Conservation (phyloP, 1,284 basidiomycete genomes). For the Sphagnurus paluster region DNA sequence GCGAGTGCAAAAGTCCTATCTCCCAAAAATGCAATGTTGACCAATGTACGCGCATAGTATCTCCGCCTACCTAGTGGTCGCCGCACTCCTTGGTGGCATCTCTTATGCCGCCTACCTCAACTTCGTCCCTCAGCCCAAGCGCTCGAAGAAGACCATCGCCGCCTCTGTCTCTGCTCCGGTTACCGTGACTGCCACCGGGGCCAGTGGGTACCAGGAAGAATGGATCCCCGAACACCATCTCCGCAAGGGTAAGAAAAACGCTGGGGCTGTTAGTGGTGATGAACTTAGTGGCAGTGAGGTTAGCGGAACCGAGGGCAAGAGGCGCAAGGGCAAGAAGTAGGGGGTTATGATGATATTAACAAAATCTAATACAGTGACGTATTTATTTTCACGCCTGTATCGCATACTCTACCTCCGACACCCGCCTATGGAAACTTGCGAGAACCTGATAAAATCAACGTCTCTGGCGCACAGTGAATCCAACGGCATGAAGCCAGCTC, state of each 20-base stretch:
- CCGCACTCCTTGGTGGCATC: constrained; percentile 62
- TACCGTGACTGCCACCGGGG: constrained; percentile 65
- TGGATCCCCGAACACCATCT: constrained; percentile 91
- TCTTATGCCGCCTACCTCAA: constrained; percentile 70
- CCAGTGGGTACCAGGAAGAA: constrained; percentile 83
- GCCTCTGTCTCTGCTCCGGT: constrained; percentile 54
- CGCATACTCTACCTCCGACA: not conserved
- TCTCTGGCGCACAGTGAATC: too few relatives aligned
- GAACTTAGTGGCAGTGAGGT: constrained; percentile 62
- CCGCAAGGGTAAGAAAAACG: constrained; percentile 68
- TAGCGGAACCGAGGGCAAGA: constrained; percentile 58
- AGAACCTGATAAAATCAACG: not conserved
- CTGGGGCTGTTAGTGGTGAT: constrained; percentile 63
- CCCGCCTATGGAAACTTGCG: not conserved
- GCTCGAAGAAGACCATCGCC: constrained; percentile 37
- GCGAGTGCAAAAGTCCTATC: constrained; percentile 43
- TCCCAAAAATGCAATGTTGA: not conserved
- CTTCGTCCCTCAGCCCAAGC: constrained; percentile 63
- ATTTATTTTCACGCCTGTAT: constrained; percentile 9
- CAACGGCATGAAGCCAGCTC: not conserved
- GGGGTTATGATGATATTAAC: not conserved
- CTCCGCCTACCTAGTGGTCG: constrained; percentile 75
- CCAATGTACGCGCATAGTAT: constrained; percentile 44
- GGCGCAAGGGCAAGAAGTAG: constrained; percentile 60
- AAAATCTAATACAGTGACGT: constrained; percentile 11